Evolutionary conservation across 1,139 yeast species (phyloP), one percentile per base, ranked within the genome.

Genomic region (Blastobotrys raffinosifermentans): DNA sequence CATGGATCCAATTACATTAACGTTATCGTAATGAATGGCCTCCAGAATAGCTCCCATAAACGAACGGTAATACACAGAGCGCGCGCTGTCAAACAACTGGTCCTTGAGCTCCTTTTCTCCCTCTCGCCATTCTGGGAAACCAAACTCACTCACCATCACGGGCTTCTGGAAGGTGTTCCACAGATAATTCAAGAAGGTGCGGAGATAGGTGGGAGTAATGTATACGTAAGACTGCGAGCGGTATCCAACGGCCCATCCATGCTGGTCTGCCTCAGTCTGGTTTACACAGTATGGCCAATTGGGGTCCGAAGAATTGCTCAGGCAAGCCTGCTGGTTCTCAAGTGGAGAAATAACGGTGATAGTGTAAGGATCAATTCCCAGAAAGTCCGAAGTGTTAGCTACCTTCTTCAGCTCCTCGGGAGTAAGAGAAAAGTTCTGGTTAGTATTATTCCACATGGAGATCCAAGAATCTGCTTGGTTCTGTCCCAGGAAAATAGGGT

Each of bases 301-400:
- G 7, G 31, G 35, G 23, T 31, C 22, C 2, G 14, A 8, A 3
- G 20, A 11, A 18, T 36, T 26, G 2, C 16, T 32, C 5, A 26
- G 5, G 17, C 39, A 36, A 2, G 35, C 14, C 7, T 36, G 22
- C 3, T 29, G 16, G 26, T 19, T 23, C 6, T 25, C 27, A 13
- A 25, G 27, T 6, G 27, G 27, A 6, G 27, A 25, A 13, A 25
- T 25, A 8, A 25, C 33, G 22, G 32, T 26, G 13, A 25, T 18
- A 11, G 32, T 32, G 16, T 32, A 32, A 16, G 32, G 32, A 21
- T 32, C 35, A 7, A 25, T 26, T 4, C 32, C 35, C 25, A 32
- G 26, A 21, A 26, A 32, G 15, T 32, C 35, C 7, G 32, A 23
- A 14, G 32, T 14, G 19, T 16, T 16, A 9, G 11, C 17, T 10